Percentiles rank a stretch among this genome's conserved stretches.
Evolutionary conservation across 179 eudicot species (phyloP).

Genomic region (Heliamphora pulchella): DNA sequence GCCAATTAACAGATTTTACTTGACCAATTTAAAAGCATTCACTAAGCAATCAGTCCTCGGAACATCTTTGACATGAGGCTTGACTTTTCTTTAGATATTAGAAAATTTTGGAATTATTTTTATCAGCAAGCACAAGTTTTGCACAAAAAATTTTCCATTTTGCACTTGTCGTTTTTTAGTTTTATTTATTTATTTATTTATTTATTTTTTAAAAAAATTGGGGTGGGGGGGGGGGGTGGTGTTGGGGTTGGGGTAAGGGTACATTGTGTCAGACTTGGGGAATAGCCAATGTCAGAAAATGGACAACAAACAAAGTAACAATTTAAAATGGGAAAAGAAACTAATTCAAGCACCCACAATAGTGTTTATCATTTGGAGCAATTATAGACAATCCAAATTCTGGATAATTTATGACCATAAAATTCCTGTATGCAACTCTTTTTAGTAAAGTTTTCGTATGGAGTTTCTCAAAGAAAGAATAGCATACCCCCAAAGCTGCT

Average conservation of each 20-base stretch:
- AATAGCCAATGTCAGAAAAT: not conserved
- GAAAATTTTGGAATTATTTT: not conserved
- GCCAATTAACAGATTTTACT: not conserved
- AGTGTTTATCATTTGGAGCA: not conserved
- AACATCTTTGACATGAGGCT: not conserved
- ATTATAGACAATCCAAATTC: not conserved
- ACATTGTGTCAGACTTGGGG: not conserved
- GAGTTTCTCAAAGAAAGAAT: not conserved
- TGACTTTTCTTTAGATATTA: not conserved
- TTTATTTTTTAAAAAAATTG: too few species aligned
- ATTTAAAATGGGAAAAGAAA: not conserved
- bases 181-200: too few species aligned
- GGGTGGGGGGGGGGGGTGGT: not conserved
- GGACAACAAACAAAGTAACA: not conserved
- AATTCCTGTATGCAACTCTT: not conserved
- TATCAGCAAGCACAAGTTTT: not conserved
- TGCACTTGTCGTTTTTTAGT: not conserved
- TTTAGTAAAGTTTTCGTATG: not conserved
- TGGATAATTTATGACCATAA: not conserved
- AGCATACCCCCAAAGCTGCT: conserved; percentile 62
- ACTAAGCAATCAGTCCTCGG: not conserved
- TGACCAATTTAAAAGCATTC: not conserved
- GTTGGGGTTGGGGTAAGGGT: not conserved
- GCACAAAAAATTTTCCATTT: not conserved
- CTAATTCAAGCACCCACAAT: conserved; percentile 4